phyloP scores from a whole-genome alignment of 2,329 filamentous ascomycete species.

The Rhynchosporium secalis region DNA sequence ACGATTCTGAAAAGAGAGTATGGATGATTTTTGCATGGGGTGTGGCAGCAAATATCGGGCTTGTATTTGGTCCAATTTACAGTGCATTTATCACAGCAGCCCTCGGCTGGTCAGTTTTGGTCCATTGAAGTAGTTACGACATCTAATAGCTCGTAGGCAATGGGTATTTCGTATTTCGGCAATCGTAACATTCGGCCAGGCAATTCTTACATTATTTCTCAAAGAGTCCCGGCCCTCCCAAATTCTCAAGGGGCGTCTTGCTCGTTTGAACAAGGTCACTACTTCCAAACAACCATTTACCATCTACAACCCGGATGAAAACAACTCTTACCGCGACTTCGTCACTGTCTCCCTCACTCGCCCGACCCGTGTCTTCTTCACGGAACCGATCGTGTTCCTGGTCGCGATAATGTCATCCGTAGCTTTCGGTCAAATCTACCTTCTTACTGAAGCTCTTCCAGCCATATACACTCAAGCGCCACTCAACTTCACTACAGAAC shows the following conservation, averaged over 20 bases:
- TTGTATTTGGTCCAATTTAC: slow-evolving; percentile 47
- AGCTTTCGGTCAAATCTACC: slow-evolving; percentile 48
- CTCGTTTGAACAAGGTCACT: slow-evolving; percentile 33
- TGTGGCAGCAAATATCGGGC: slow-evolving; percentile 44
- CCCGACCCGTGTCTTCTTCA: slow-evolving; percentile 41
- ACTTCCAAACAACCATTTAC: slow-evolving; percentile 34
- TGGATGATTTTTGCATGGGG: slow-evolving; percentile 51
- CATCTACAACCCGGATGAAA: slow-evolving; percentile 21
- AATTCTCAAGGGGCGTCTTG: slow-evolving; percentile 41
- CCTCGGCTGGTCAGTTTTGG: too few species aligned
- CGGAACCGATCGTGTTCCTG: slow-evolving; percentile 48
- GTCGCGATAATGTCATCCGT: slow-evolving; percentile 45
- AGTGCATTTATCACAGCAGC: slow-evolving; percentile 42
- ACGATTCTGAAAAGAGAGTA: slow-evolving; percentile 45
- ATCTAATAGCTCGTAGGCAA: slow-evolving; percentile 36
- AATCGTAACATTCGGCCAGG: slow-evolving; percentile 42
- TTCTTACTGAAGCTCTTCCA: slow-evolving; percentile 47
- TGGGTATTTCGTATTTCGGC: slow-evolving; percentile 48
- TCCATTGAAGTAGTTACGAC: slow-evolving; percentile 18
- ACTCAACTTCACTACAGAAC: slow-evolving; percentile 38
- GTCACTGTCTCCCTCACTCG: not conserved
- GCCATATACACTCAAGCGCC: slow-evolving; percentile 41
- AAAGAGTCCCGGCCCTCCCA: slow-evolving; percentile 47
- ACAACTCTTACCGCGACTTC: not conserved
- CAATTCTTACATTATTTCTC: slow-evolving; percentile 42